Base-by-base conservation (phyloP, 75 land plant genomes). In the Sequoia sempervirens region DNA sequence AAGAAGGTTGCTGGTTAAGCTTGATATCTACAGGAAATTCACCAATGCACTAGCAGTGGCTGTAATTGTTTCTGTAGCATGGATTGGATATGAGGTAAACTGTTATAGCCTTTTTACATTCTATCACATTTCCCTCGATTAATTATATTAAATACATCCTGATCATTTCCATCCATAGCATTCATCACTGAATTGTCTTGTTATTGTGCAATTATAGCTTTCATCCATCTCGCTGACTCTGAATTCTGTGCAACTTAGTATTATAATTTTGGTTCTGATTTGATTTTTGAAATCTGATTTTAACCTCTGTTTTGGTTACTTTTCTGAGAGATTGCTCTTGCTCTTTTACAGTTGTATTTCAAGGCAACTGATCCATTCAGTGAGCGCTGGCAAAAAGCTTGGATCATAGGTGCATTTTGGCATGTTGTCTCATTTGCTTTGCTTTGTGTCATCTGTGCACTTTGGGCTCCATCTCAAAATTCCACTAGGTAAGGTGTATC, bases 381-480 rank as follows among this genome's bases (percentile, higher is more conserved):
- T 87, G 96, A 93, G 92, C 89, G 85, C 78, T 97, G 99, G 99
- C 93, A 93, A 86, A 94, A 85, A 86, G 94, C 93, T 37, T 97
- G 99, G 99, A 91, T 94, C 68, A 93, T 97, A 82, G 87, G 91
- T 38, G 96, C 98, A 78, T 96, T 96, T 84, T 97, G 98, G 98
- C 92, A 93, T 70, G 86, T 94, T 69, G 88, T 97, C 14, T 89
- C 98, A 2, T 96, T 93, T 82, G 87, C 89, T 47, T 87, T 97
- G n/a, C 86, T 97, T 36, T 89, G 92, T 72, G 91, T 97, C 81
- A 95, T 97, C 74, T 97, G 96, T 82, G 88, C 88, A 79, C 90
- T 96, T 26, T 97, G 99, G 99, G 96, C 98, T 45, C 99, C 99
- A 38, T 97, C 99, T 69, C 98, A 97, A 75, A 94, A 88, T 74